phyloP scores from a whole-genome alignment of 768 basidiomycete species.

The Lanmaoa pseudosensibilis region DNA sequence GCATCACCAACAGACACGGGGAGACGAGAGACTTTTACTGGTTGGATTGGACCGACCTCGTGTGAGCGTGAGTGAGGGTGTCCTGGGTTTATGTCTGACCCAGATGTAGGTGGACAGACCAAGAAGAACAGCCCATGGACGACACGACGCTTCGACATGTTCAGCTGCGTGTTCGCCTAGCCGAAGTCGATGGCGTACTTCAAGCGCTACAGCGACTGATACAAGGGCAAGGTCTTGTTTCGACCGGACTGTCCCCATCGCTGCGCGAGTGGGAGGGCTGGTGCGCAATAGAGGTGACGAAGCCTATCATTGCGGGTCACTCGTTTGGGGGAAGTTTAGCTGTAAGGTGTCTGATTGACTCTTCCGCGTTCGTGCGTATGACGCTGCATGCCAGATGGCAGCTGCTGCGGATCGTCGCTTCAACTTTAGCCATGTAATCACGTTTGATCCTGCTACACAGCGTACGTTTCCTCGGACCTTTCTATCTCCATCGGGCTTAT shows the following conservation, averaged over 20 bases:
- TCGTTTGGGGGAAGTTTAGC: conserved; percentile 34
- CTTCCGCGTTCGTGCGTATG: neutral
- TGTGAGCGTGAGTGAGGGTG: conserved; percentile 12
- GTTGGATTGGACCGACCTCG: conserved; percentile 32
- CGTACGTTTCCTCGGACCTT: conserved; percentile 17
- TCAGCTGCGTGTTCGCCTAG: conserved; percentile 37
- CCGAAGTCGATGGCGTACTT: conserved; percentile 38
- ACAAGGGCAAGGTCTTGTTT: neutral
- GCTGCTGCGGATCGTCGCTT: conserved; percentile 23
- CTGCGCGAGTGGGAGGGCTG: conserved; percentile 19
- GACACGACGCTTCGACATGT: conserved; percentile 31
- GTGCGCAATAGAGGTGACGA: conserved; percentile 18
- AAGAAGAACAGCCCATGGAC: conserved; percentile 35
- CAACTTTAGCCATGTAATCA: conserved; percentile 27
- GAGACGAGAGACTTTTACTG: conserved; percentile 32
- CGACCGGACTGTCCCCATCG: neutral
- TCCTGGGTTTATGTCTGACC: neutral
- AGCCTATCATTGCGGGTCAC: conserved; percentile 33
- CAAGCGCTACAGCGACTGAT: conserved; percentile 15
- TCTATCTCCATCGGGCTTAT: conserved; percentile 21
- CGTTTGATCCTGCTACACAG: conserved; percentile 31
- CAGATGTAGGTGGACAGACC: conserved; percentile 25
- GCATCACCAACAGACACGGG: conserved; percentile 21
- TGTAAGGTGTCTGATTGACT: conserved; percentile 14
- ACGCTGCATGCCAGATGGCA: conserved; percentile 19